These are phyloP conservation scores for Petunia hybrid DNA, from an alignment of 305 asterid genomes.

Conservation along the genomic window DNA sequence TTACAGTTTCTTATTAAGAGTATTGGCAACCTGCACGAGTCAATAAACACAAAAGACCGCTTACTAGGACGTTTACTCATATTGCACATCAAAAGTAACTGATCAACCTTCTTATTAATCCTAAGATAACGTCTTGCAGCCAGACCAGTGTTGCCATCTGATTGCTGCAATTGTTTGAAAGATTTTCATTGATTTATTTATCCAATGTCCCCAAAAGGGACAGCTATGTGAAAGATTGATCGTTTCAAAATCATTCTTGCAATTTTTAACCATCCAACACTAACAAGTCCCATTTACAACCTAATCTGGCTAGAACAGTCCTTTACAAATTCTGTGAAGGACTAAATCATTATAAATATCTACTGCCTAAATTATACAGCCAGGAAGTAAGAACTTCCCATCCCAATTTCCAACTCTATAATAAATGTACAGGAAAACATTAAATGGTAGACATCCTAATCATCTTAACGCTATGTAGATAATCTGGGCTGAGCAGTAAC, in stretches of 20 bases:
- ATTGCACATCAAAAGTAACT: background rate
- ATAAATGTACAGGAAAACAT: slow-evolving; percentile 48
- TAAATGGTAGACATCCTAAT: slow-evolving; percentile 27
- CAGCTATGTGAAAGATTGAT: background rate
- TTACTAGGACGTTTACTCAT: background rate
- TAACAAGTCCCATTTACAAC: slow-evolving; percentile 49
- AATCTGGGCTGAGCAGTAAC: slow-evolving; percentile 7
- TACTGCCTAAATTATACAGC: slow-evolving; percentile 66
- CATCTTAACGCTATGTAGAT: slow-evolving; percentile 1
- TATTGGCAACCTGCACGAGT: background rate
- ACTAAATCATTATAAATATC: slow-evolving; percentile 65
- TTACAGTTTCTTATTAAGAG: background rate
- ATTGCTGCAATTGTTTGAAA: slow-evolving; percentile 6
- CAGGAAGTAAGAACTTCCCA: slow-evolving; percentile 47
- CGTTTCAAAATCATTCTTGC: slow-evolving; percentile 4
- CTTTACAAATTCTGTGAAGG: slow-evolving; percentile 54
- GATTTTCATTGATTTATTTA: background rate
- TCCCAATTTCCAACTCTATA: slow-evolving; percentile 41
- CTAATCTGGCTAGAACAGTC: slow-evolving; percentile 43
- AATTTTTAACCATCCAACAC: slow-evolving; percentile 24
- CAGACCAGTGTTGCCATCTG: background rate
- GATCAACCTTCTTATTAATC: background rate
- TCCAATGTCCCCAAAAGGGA: background rate
- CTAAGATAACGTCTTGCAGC: background rate
- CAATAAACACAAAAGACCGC: background rate